Evolutionary conservation across 371 early-diverging fungal species (phyloP), one percentile per base, ranked within the genome.

Genomic region (Nosema bombycis): DNA sequence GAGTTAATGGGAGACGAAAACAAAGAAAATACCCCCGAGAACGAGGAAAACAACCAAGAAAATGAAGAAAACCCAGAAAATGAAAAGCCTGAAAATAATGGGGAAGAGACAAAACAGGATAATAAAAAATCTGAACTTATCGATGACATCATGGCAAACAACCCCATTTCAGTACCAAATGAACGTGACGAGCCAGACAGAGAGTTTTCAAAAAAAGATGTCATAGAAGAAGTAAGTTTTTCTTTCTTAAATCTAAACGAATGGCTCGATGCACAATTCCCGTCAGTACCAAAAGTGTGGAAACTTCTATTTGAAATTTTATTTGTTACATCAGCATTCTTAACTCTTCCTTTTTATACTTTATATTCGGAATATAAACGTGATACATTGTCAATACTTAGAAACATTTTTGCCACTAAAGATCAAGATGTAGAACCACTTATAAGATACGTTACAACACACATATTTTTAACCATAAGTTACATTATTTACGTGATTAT

Each of bases 401-500:
- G 58, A 57, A 1, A 29, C 28, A 58, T 83, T 33, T 63, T 80
- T 55, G 24, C 30, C 70, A 36, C 29, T 64, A 55, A 74, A 55
- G 60, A 55, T 24, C 0, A n/a, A 23, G 29, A 57, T 15, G n/a
- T 14, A 23, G 36, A 30, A 12, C 58, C 71, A 23, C 66, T 12
- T 12, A 26, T 32, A 32, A 24, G 33, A 46, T 38, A 55, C 21
- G 67, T 84, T 21, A 72, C 67, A 72, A 14, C 73, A 0, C 56
- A 73, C 30, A 29, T 82, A 2, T 82, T 82, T 77, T 34, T 83
- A 29, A 55, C 79, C 3, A 32, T 75, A 21, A 65, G 70, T 29
- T 85, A 83, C 76, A n/a, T 77, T 12, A 77, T 79, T 3, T 82
- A 73, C 60, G 26, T 75, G 4, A n/a, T 73, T n/a, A 46, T 78